Evolutionary conservation across 2,329 filamentous ascomycete species (phyloP).

Genomic region (Xylaria sp.): DNA sequence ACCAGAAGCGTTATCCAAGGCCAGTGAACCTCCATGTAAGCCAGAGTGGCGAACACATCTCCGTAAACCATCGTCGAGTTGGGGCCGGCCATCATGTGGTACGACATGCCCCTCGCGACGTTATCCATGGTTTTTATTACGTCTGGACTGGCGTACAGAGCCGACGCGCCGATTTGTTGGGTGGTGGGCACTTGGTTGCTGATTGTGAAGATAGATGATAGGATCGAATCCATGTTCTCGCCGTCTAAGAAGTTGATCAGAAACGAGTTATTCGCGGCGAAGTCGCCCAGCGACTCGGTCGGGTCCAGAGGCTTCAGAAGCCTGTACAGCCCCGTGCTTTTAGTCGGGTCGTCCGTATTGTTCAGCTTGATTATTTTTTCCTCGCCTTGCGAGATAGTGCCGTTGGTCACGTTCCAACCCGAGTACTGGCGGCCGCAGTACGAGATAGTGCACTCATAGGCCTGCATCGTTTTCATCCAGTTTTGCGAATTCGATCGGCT

Average conservation of each 20-base stretch:
- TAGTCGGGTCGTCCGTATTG: slow-evolving; percentile 17
- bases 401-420: slow-evolving; percentile 21
- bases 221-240: slow-evolving; percentile 23
- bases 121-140: slow-evolving; percentile 25
- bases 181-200: neutral
- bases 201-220: slow-evolving; percentile 17
- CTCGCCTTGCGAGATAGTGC: slow-evolving; percentile 13
- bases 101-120: slow-evolving; percentile 27
- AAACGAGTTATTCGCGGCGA: slow-evolving; percentile 25
- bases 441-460: slow-evolving; percentile 27
- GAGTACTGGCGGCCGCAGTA: slow-evolving; percentile 22
- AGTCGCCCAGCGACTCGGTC: slow-evolving; percentile 15
- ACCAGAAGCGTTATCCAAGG: slow-evolving; percentile 23
- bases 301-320: slow-evolving; percentile 14
- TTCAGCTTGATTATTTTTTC: slow-evolving; percentile 31
- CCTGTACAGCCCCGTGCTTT: slow-evolving; percentile 3
- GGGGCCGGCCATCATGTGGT: slow-evolving; percentile 33
- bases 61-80: slow-evolving; percentile 24
- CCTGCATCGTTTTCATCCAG: slow-evolving; percentile 23
- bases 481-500: neutral
- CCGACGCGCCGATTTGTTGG: slow-evolving; percentile 19
- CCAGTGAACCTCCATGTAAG: slow-evolving; percentile 27
- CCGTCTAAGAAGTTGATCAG: slow-evolving; percentile 27
- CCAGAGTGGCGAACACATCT: slow-evolving; percentile 9
- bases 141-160: slow-evolving; percentile 23